Conservation (phyloP, 139 green algal species). For the Penium margaritaceum region DNA sequence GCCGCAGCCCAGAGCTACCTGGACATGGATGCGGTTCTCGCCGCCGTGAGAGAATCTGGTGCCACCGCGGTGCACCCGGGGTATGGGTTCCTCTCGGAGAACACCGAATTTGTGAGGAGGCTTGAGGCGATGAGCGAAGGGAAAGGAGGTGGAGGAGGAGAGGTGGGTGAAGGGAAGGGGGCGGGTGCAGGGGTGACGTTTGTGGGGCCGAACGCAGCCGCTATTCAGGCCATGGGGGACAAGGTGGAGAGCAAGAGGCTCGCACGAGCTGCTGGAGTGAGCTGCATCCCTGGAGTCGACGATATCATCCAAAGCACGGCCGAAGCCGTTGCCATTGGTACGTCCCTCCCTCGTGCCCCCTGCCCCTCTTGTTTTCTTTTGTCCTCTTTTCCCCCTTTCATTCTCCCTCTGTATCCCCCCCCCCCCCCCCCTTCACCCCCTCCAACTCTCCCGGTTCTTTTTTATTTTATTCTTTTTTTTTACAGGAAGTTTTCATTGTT, state of each 20-base stretch:
- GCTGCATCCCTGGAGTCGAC: conserved; percentile 38
- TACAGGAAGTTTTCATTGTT: too few species aligned
- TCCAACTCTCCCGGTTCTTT: not conserved
- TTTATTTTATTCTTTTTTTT: too few species aligned
- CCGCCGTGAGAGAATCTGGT: conserved; percentile 31
- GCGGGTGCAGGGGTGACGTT: conserved; percentile 56
- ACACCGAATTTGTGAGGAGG: conserved; percentile 71
- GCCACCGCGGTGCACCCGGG: conserved; percentile 79
- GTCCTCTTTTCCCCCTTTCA: conserved; percentile 6
- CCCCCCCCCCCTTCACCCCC: not conserved
- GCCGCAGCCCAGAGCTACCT: conserved; percentile 70
- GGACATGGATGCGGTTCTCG: conserved; percentile 58
- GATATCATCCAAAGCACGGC: conserved; percentile 43
- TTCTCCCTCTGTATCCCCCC: conserved; percentile 4
- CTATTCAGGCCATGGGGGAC: conserved; percentile 44
- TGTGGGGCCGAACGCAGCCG: conserved; percentile 41
- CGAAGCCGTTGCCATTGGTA: conserved; percentile 32
- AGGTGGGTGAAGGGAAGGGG: too few species aligned
- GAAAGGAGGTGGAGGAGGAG: conserved; percentile 63
- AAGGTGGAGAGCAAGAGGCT: conserved; percentile 40
- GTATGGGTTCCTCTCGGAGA: conserved; percentile 69
- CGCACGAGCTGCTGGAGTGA: conserved; percentile 33
- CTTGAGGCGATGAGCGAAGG: conserved; percentile 57
- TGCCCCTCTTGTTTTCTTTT: conserved; percentile 23
- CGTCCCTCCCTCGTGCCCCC: not conserved